Conservation (phyloP, 2,329 filamentous ascomycete species). For the Colletotrichum falcatum region DNA sequence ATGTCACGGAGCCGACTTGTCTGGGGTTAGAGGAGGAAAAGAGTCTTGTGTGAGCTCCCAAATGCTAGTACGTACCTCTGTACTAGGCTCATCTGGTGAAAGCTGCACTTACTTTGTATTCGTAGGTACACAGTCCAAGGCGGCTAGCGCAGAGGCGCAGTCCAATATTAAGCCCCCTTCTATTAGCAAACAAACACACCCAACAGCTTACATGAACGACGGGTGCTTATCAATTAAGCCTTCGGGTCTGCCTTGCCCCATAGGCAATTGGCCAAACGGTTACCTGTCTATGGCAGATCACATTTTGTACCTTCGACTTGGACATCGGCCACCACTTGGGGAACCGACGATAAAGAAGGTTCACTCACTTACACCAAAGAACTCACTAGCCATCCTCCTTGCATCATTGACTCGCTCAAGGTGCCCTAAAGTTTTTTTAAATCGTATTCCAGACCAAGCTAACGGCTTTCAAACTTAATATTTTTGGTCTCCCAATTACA, state of each 20-base stretch:
- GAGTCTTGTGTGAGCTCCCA: neutral
- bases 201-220: neutral
- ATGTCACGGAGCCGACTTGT: conserved; percentile 7
- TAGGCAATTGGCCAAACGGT: neutral
- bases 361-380: neutral
- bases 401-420: neutral
- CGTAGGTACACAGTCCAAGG: neutral
- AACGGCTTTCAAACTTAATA: conserved; percentile 2
- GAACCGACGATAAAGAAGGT: conserved; percentile 7
- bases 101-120: neutral
- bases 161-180: conserved; percentile 4
- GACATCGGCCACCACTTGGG: conserved; percentile 22
- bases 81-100: conserved; percentile 5
- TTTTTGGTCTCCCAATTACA: neutral
- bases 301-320: neutral
- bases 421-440: neutral
- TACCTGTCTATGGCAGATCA: neutral
- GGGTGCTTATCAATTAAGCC: conserved; percentile 5
- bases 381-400: neutral
- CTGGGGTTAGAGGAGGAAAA: neutral
- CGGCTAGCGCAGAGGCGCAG: conserved; percentile 34
- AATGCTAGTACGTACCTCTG: conserved; percentile 12
- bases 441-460: neutral
- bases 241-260: conserved; percentile 18
- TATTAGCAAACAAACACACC: conserved; percentile 10